phyloP scores from a whole-genome alignment of 257 asterid genomes.

The Linderniella brevidens region DNA sequence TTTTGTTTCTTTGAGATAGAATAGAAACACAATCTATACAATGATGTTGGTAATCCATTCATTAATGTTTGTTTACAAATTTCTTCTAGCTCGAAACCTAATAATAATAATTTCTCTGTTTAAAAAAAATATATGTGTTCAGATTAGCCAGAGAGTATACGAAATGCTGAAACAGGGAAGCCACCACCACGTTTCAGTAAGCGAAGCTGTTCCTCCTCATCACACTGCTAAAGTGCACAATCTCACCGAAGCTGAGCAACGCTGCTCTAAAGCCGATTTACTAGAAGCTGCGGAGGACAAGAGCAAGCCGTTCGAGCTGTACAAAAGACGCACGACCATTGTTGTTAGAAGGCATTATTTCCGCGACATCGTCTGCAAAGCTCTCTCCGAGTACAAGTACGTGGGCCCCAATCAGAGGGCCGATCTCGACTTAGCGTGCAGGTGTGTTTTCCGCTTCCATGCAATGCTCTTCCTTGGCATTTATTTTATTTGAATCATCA shows the following conservation, averaged over 20 bases:
- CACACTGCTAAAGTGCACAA: slow-evolving; percentile 28
- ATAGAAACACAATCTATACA: too few relatives aligned
- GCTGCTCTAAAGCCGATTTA: slow-evolving; percentile 13
- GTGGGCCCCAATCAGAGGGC: slow-evolving; percentile 95
- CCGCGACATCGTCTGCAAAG: slow-evolving; percentile 67
- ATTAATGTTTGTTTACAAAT: too few relatives aligned
- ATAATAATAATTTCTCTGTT: too few relatives aligned
- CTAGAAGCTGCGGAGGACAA: slow-evolving; percentile 22
- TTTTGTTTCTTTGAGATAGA: too few relatives aligned
- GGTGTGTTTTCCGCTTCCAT: slow-evolving; percentile 28
- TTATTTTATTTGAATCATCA: too few relatives aligned
- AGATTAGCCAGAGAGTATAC: slow-evolving; percentile 82
- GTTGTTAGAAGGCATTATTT: slow-evolving; percentile 50
- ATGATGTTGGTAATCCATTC: too few relatives aligned
- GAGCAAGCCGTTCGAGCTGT: slow-evolving; percentile 62
- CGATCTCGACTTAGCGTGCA: slow-evolving; percentile 82
- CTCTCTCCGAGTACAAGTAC: slow-evolving; percentile 88
- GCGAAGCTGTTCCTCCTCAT: slow-evolving; percentile 14
- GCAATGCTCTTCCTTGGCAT: too few relatives aligned
- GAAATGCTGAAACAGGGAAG: slow-evolving; percentile 46
- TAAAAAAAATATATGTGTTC: slow-evolving; percentile 12
- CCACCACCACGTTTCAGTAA: slow-evolving; percentile 28
- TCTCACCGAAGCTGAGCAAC: slow-evolving; percentile 21
- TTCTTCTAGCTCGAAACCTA: too few relatives aligned
- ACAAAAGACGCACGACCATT: slow-evolving; percentile 78